Evolutionary conservation across 805 yeast species (phyloP).

Genomic region (Metschnikowia cerradonensis): DNA sequence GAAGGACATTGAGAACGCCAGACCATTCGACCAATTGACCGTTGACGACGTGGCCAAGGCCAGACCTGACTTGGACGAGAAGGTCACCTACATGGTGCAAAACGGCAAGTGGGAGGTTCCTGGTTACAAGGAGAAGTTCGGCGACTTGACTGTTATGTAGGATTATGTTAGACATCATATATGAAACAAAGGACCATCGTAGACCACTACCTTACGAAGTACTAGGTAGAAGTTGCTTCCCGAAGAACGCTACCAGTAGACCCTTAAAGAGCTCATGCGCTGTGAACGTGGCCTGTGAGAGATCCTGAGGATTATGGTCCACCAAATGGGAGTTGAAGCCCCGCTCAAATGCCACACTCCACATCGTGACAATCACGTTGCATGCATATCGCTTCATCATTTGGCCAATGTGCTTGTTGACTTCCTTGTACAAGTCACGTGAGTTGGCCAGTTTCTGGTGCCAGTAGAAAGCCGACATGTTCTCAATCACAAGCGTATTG

Average conservation of each 20-base stretch:
- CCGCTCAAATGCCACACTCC: conserved; percentile 27
- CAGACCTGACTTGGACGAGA: conserved; percentile 95
- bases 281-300: conserved; percentile 8
- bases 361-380: conserved; percentile 27
- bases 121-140: conserved; percentile 97
- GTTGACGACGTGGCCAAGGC: conserved; percentile 93
- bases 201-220: background rate
- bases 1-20: conserved; percentile 90
- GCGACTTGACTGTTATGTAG: conserved; percentile 91
- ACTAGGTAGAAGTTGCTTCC: background rate
- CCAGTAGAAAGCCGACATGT: conserved; percentile 36
- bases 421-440: conserved; percentile 11
- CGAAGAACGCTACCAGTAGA: background rate
- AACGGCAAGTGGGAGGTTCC: conserved; percentile 98
- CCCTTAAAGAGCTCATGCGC: conserved; percentile 10
- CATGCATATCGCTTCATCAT: conserved; percentile 22
- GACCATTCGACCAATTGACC: conserved; percentile 96
- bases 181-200: background rate
- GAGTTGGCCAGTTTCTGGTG: conserved; percentile 16
- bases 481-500: conserved; percentile 26
- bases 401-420: conserved; percentile 11
- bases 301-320: background rate
- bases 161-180: conserved; percentile 2
- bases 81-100: conserved; percentile 90
- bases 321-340: conserved; percentile 22